These are phyloP conservation scores for Neonectria hederae DNA, from an alignment of 2,329 filamentous ascomycete species.

Conservation along the genomic window DNA sequence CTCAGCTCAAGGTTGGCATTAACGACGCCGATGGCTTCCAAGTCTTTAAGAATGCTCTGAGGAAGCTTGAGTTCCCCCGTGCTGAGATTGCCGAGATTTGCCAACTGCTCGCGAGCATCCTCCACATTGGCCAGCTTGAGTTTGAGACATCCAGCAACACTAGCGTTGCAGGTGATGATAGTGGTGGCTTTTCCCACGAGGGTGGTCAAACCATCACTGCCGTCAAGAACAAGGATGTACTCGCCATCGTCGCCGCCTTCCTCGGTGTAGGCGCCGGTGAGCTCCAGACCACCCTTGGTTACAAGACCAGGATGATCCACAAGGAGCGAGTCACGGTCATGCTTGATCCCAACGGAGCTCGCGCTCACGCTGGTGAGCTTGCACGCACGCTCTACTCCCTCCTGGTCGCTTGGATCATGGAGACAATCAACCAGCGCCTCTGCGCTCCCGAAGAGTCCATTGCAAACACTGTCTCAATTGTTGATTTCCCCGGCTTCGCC, in stretches of 20 bases:
- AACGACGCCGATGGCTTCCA: slow-evolving; percentile 97
- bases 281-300: slow-evolving; percentile 87
- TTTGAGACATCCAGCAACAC: slow-evolving; percentile 87
- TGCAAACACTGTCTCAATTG: slow-evolving; percentile 91
- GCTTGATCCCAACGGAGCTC: slow-evolving; percentile 90
- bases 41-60: slow-evolving; percentile 94
- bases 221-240: slow-evolving; percentile 92
- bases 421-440: slow-evolving; percentile 88
- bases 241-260: slow-evolving; percentile 91
- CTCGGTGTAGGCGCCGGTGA: slow-evolving; percentile 83
- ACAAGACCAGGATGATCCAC: slow-evolving; percentile 96
- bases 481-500: slow-evolving; percentile 96
- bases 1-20: slow-evolving; percentile 95
- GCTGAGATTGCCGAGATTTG: slow-evolving; percentile 97
- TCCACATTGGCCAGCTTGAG: slow-evolving; percentile 98
- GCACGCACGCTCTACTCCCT: slow-evolving; percentile 93
- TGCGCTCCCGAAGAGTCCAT: slow-evolving; percentile 90
- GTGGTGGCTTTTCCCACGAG: slow-evolving; percentile 95
- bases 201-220: slow-evolving; percentile 85
- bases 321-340: slow-evolving; percentile 98
- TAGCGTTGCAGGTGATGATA: slow-evolving; percentile 83
- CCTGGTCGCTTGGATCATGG: slow-evolving; percentile 91
- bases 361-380: slow-evolving; percentile 91
- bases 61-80: slow-evolving; percentile 92
- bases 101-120: slow-evolving; percentile 89